Percentiles rank a stretch among this genome's conserved stretches.
These are phyloP conservation scores for Agrocybe chaxingu DNA, from an alignment of 768 basidiomycete species.

Conservation along the genomic window DNA sequence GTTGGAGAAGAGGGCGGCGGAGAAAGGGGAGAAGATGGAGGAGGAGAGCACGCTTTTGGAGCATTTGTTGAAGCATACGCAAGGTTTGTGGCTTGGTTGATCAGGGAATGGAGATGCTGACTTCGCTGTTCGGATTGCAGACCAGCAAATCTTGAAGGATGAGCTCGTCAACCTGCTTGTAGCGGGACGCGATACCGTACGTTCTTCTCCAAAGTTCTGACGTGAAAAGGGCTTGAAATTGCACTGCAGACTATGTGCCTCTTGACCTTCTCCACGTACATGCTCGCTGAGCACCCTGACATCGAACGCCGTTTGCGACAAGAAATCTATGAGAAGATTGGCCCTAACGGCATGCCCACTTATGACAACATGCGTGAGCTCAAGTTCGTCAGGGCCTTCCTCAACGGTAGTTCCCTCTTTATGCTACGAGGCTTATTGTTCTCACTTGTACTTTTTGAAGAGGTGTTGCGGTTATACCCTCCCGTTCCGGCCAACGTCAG, in stretches of 20 bases:
- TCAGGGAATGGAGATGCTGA: not conserved
- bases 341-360: slow-evolving; percentile 31
- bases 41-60: slow-evolving; percentile 43
- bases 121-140: too few species aligned
- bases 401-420: slow-evolving; percentile 23
- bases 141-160: slow-evolving; percentile 33
- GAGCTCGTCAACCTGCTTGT: slow-evolving; percentile 46
- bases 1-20: slow-evolving; percentile 32
- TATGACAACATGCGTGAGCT: slow-evolving; percentile 44
- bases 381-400: slow-evolving; percentile 32
- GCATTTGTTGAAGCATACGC: slow-evolving; percentile 48
- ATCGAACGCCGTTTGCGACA: slow-evolving; percentile 34
- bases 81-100: slow-evolving; percentile 13
- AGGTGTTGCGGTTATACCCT: slow-evolving; percentile 40
- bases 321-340: slow-evolving; percentile 38
- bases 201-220: slow-evolving; percentile 3
- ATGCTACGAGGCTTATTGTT: not conserved
- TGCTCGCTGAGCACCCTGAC: slow-evolving; percentile 38
- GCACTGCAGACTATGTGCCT: slow-evolving; percentile 33
- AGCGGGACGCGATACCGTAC: slow-evolving; percentile 52
- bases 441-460: slow-evolving; percentile 13
- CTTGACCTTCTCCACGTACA: slow-evolving; percentile 41
- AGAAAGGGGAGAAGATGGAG: slow-evolving; percentile 29
- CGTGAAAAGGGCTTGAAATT: not conserved
- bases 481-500: slow-evolving; percentile 13